Base-by-base conservation (phyloP, 768 basidiomycete species). In the Flagelloscypha sp. region DNA sequence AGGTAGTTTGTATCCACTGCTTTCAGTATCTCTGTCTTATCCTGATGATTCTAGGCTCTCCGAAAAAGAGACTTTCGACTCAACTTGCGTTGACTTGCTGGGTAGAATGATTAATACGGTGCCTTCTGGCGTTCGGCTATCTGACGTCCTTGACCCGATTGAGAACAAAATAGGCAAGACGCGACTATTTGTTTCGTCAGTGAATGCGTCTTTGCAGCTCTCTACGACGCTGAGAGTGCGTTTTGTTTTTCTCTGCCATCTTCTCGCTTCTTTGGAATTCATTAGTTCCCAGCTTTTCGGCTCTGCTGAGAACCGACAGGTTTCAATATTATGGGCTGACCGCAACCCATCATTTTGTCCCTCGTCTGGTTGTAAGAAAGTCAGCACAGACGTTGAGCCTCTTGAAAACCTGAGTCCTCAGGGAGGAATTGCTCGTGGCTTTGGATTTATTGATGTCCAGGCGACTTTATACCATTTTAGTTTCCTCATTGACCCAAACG, bases 401-500 rank as follows among this genome's bases (percentile, higher is more conserved):
- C n/a, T n/a, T n/a, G n/a, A n/a, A n/a, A n/a, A n/a, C n/a, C n/a
- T n/a, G n/a, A n/a, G n/a, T n/a, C n/a, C n/a, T n/a, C n/a, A n/a
- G n/a, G n/a, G n/a, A n/a, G n/a, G n/a, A n/a, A n/a, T n/a, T n/a
- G n/a, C n/a, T n/a, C n/a, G n/a, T n/a, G n/a, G n/a, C n/a, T n/a
- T n/a, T n/a, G n/a, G n/a, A n/a, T 20, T 9, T 15, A 15, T 17
- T 15, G 62, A 61, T 4, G 54, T 52, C 33, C 57, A 40, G 37
- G 63, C 65, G 33, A 51, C 59, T 24, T 58, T 61, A 43, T 72
- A 68, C 50, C 50, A 63, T 35, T 69, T 66, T 41, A 47, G 64
- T 13, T 62, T 63, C 5, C 62, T 61, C 2, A 55, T 70, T 38
- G 48, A 63, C 44, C 41, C 59, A 5, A 38, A 55, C 5, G 50